These are phyloP conservation scores for Alnus rubra DNA, from an alignment of 306 rosid species.

Conservation along the genomic window DNA sequence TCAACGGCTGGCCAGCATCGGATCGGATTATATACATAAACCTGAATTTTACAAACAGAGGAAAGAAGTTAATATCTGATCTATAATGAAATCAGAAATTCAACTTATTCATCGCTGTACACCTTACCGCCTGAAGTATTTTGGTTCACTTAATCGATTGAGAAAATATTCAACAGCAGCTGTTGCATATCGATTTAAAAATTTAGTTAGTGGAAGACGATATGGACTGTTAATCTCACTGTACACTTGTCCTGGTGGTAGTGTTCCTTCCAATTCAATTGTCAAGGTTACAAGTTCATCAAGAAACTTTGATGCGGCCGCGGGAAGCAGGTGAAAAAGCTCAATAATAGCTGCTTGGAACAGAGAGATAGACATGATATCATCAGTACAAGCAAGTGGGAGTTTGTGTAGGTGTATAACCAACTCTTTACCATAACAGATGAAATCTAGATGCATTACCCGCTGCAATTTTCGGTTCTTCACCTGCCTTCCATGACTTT, in stretches of 20 bases:
- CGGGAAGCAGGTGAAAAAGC: conserved; percentile 96
- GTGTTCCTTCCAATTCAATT: conserved; percentile 97
- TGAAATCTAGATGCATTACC: conserved; percentile 51
- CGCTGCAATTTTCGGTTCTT: conserved; percentile 99
- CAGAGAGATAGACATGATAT: conserved; percentile 25
- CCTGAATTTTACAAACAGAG: conserved; percentile 41
- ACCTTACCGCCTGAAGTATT: conserved; percentile 92
- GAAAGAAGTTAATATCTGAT: conserved; percentile 28
- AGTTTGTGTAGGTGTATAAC: conserved; percentile 23
- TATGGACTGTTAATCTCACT: conserved; percentile 99
- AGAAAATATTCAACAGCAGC: conserved; percentile 94
- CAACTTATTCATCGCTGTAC: not conserved
- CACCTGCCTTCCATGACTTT: conserved; percentile 98
- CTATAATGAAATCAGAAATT: not conserved
- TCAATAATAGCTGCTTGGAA: conserved; percentile 86
- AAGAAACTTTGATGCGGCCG: conserved; percentile 94
- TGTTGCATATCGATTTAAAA: conserved; percentile 85
- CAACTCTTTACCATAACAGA: conserved; percentile 27
- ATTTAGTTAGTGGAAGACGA: conserved; percentile 88
- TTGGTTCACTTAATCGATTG: conserved; percentile 83
- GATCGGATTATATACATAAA: conserved; percentile 89
- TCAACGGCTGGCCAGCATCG: conserved; percentile 90
- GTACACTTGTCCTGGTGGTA: conserved; percentile 90
- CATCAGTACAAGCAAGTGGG: conserved; percentile 15
- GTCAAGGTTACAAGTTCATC: conserved; percentile 97